A percentile compares a stretch with the other conserved stretches of the same genome.
Evolutionary conservation across 306 rosid species (phyloP).

Genomic region (Prunus padus): DNA sequence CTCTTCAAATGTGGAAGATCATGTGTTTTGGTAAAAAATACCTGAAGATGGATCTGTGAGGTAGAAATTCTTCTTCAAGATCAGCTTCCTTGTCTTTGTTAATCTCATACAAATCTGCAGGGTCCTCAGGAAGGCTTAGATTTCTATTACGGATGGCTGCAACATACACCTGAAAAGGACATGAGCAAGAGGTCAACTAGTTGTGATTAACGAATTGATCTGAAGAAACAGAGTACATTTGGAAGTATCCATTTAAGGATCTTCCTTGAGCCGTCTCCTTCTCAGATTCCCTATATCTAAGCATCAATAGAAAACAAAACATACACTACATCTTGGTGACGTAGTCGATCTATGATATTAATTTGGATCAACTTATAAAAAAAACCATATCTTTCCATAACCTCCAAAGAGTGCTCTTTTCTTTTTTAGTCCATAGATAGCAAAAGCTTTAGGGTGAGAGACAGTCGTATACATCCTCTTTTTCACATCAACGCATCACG

Average conservation of each 20-base stretch:
- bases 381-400: neutral
- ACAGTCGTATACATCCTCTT: too few species aligned
- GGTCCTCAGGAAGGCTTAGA: conserved; percentile 68
- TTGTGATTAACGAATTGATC: neutral
- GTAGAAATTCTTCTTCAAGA: conserved; percentile 58
- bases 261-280: neutral
- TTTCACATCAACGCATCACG: too few species aligned
- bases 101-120: conserved; percentile 64
- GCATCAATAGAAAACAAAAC: neutral
- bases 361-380: neutral
- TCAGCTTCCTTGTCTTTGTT: conserved; percentile 60
- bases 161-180: conserved; percentile 60
- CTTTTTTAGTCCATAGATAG: too few species aligned
- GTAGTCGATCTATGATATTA: neutral
- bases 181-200: conserved; percentile 2
- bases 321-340: neutral
- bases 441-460: too few species aligned
- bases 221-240: neutral
- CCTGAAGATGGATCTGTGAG: conserved; percentile 68
- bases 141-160: conserved; percentile 80
- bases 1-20: neutral
- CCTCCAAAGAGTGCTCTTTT: neutral
- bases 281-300: neutral
- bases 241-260: neutral
- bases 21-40: conserved; percentile 2